phyloP scores from a whole-genome alignment of 2,329 filamentous ascomycete species.

The Apiospora pterosperma region DNA sequence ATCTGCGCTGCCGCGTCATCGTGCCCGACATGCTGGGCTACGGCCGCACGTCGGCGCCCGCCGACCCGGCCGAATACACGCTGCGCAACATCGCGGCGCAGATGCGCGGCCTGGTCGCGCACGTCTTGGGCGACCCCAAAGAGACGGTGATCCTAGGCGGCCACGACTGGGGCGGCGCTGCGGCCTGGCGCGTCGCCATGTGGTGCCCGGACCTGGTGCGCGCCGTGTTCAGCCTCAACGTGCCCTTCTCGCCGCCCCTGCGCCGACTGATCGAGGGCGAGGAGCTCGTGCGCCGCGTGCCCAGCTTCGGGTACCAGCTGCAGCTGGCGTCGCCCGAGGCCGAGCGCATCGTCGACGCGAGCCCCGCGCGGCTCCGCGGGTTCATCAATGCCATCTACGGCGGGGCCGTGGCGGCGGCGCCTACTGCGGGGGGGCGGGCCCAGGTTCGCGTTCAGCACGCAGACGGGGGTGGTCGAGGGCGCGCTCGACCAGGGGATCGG shows the following conservation, averaged over 20 bases:
- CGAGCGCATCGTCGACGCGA: constrained; percentile 54
- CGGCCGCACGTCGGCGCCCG: constrained; percentile 30
- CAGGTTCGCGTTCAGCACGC: constrained; percentile 53
- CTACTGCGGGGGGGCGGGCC: no score
- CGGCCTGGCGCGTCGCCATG: constrained; percentile 71
- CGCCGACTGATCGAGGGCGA: constrained; percentile 54
- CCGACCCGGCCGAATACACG: constrained; percentile 21
- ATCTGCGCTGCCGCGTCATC: constrained; percentile 38
- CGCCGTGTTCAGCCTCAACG: constrained; percentile 77
- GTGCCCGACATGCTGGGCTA: constrained; percentile 39
- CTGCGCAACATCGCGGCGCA: constrained; percentile 29
- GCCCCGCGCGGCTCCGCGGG: constrained; percentile 55
- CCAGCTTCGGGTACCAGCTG: constrained; percentile 80
- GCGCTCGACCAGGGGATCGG: constrained; percentile 52
- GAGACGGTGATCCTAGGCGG: constrained; percentile 20
- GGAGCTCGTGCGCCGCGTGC: constrained; percentile 53
- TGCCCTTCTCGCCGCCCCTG: constrained; percentile 62
- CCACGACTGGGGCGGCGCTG: constrained; percentile 58
- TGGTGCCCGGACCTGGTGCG: constrained; percentile 71
- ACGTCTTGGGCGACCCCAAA: constrained; percentile 53
- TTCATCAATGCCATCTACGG: constrained; percentile 74
- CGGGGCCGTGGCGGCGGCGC: constrained; percentile 54
- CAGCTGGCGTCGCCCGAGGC: constrained; percentile 70
- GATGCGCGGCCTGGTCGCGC: constrained; percentile 30
- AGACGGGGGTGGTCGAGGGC: constrained; percentile 62